Evolutionary conservation across 345 rosid species (phyloP).

Genomic region (Linum trigynum): DNA sequence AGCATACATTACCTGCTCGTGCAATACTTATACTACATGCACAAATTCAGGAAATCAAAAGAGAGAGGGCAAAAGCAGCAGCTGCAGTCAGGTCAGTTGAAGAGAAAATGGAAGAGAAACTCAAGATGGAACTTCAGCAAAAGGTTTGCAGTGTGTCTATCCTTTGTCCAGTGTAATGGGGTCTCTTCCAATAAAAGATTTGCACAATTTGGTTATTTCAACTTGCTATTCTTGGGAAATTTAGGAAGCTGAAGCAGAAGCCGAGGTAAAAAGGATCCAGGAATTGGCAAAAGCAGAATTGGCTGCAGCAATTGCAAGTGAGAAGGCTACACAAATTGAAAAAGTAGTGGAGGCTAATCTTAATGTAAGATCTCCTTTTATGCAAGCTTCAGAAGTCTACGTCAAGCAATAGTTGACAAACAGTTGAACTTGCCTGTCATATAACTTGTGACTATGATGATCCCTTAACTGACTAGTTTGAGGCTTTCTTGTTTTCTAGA

Average conservation of each 20-base stretch:
- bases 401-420: background rate
- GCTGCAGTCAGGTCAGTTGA: constrained; percentile 68
- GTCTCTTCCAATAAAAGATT: constrained; percentile 1
- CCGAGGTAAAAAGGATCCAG: constrained; percentile 41
- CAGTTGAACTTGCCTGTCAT: background rate
- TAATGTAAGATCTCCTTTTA: constrained; percentile 41
- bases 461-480: background rate
- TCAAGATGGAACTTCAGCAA: constrained; percentile 61
- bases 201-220: constrained; percentile 13
- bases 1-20: no score
- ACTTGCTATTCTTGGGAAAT: constrained; percentile 17
- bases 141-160: constrained; percentile 38
- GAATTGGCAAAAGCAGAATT: constrained; percentile 79
- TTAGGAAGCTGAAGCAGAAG: constrained; percentile 72
- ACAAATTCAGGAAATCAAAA: constrained; percentile 69
- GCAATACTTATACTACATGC: background rate
- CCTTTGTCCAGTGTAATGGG: background rate
- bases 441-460: background rate
- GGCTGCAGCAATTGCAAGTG: constrained; percentile 57
- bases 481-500: constrained; percentile 29
- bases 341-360: constrained; percentile 87
- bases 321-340: constrained; percentile 80
- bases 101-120: constrained; percentile 82
- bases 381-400: background rate
- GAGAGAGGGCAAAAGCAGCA: constrained; percentile 83